A percentile compares a stretch with the other conserved stretches of the same genome.
Conservation (phyloP, 148 eudicot species). For the Dysphania ambrosioides region DNA sequence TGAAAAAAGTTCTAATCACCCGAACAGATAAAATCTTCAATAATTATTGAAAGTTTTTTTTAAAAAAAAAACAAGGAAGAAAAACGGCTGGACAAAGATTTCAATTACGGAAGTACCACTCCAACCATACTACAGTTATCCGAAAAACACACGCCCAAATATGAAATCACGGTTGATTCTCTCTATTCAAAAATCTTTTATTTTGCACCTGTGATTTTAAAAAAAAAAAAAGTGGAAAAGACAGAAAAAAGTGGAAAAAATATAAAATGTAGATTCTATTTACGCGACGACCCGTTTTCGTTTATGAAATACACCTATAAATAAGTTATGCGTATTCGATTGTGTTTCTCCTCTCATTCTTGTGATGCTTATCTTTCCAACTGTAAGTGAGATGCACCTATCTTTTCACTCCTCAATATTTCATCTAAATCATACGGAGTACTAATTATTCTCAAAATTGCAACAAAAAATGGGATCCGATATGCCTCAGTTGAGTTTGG, state of each 20-base stretch:
- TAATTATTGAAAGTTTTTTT: no score
- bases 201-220: slow-evolving; percentile 14
- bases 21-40: no score
- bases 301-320: background rate
- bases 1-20: no score
- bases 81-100: background rate
- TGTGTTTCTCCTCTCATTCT: background rate
- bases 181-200: slow-evolving; percentile 14
- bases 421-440: no score
- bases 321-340: background rate
- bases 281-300: slow-evolving; percentile 51
- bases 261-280: slow-evolving; percentile 20
- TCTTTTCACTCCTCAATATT: slow-evolving; percentile 1
- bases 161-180: background rate
- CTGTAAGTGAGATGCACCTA: background rate
- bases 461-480: slow-evolving; percentile 28
- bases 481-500: slow-evolving; percentile 34
- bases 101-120: slow-evolving; percentile 24
- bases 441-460: background rate
- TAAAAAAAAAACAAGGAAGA: no score
- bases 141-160: background rate
- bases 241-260: background rate
- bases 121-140: slow-evolving; percentile 13
- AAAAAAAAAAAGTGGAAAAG: background rate
- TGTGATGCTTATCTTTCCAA: slow-evolving; percentile 8